Base-by-base conservation (phyloP, 2,329 filamentous ascomycete genomes). In the Aureobasidium sp. region DNA sequence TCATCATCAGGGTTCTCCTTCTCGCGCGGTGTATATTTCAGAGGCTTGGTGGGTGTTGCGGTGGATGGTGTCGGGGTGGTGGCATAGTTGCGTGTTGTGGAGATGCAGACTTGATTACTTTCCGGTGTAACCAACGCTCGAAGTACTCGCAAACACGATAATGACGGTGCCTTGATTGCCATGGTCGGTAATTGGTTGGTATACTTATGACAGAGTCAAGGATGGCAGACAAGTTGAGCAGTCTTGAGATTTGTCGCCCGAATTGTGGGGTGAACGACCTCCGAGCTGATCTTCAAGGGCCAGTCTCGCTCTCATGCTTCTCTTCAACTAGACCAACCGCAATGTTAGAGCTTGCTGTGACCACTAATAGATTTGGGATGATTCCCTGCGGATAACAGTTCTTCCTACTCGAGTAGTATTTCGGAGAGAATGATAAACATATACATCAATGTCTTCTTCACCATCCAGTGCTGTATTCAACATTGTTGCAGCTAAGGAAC, bases 1-100 rank as follows among this genome's bases (percentile, higher is more conserved):
- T 80, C 76, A 36, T 70, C 67, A 46, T 72, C 69, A 46, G 71
- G 68, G 44, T 72, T 66, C 52, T 72, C 62, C n/a, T 60, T 53
- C 26, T 36, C 41, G 32, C 41, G 61, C 64, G 12, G 67, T 65
- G 61, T 68, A 66, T 48, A 66, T 39, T 34, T 55, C 36, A 27
- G 50, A 53, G 61, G 67, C 63, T 48, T 61, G 61, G 27, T 64
- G 63, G 46, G 52, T 52, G 61, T 58, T 61, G 67, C 57, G 57
- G 53, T 41, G 32, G 39, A 59, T 44, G 41, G 55, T 56, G 26
- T 64, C 32, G 65, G 51, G 23, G 59, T 59, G 59, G 57, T 61
- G 53, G 59, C 51, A 63, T 66, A 46, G 48, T 53, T 51, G 41
- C 60, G 55, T 32, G 61, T 36, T 60, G 63, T 36, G 63, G 62